A percentile compares a stretch with the other conserved stretches of the same genome.
phyloP scores from a whole-genome alignment of 225 moss, liverwort and hornwort species.

The Physcomitrium patens region DNA sequence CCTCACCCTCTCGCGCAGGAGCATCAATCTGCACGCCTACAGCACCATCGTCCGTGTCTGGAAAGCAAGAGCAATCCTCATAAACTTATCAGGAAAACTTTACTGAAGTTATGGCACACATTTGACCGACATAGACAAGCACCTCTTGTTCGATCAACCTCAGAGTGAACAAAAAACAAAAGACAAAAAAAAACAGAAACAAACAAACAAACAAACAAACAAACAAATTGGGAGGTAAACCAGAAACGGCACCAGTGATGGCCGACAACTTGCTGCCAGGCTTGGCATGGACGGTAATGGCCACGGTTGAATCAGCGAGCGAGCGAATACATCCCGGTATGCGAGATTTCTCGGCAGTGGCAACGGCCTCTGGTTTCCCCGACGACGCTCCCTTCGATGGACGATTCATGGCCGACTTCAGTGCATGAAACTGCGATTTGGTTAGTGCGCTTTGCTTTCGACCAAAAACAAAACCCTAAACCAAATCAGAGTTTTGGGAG shows the following conservation, averaged over 20 bases:
- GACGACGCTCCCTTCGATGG: slow-evolving; percentile 24
- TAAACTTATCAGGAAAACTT: not conserved
- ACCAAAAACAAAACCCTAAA: too few species aligned
- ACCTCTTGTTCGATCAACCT: not conserved
- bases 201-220: not conserved
- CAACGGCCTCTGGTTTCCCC: not conserved
- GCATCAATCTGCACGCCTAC: slow-evolving; percentile 74
- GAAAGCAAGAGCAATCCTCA: not conserved
- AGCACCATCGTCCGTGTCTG: slow-evolving; percentile 65
- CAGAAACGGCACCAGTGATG: slow-evolving; percentile 57
- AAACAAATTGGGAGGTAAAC: not conserved
- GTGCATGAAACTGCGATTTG: too few species aligned
- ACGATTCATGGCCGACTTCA: slow-evolving; percentile 24
- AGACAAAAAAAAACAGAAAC: not conserved
- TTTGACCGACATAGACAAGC: too few species aligned
- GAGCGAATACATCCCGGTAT: slow-evolving; percentile 36
- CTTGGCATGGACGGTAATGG: slow-evolving; percentile 66
- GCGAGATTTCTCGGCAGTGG: not conserved
- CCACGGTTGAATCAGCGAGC: slow-evolving; percentile 52
- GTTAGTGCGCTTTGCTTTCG: too few species aligned
- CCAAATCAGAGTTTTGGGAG: too few species aligned
- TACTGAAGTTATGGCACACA: too few species aligned
- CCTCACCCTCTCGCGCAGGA: slow-evolving; percentile 73
- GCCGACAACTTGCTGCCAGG: slow-evolving; percentile 66
- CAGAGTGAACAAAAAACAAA: not conserved